A percentile compares a stretch with the other conserved stretches of the same genome.
Conservation (phyloP, 2,329 filamentous ascomycete genomes). For the Colletotrichum aenigma region DNA sequence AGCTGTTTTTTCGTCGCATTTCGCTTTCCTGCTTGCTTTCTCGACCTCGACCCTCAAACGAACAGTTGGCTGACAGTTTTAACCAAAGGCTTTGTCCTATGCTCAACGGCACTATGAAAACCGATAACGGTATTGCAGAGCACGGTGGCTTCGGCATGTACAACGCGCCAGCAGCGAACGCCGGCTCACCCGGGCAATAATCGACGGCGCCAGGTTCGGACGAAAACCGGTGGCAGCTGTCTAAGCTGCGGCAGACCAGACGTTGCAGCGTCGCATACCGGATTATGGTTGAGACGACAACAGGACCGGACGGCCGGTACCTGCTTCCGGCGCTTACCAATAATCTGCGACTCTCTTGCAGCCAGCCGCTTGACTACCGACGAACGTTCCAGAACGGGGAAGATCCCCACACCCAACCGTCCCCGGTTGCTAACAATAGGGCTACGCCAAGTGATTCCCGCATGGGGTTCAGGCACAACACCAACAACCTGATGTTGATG, state of each 20-base stretch:
- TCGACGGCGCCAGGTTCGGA: neutral
- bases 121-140: conserved; percentile 58
- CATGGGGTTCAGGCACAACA: conserved; percentile 1
- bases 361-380: conserved; percentile 5
- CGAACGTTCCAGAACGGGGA: conserved; percentile 14
- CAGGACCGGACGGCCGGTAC: neutral
- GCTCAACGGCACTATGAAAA: conserved; percentile 81
- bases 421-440: conserved; percentile 14
- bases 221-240: neutral
- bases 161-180: conserved; percentile 39
- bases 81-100: conserved; percentile 75
- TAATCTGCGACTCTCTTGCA: neutral
- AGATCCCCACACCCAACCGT: conserved; percentile 1
- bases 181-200: conserved; percentile 34
- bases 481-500: neutral
- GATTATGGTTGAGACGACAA: conserved; percentile 10
- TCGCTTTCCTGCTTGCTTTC: neutral
- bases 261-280: neutral
- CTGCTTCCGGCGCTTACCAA: conserved; percentile 1
- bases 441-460: neutral
- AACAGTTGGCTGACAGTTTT: conserved; percentile 29
- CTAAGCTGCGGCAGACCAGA: neutral
- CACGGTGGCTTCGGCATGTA: conserved; percentile 65
- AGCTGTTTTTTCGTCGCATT: conserved; percentile 1
- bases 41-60: neutral